These are phyloP conservation scores for Cryptococcus deneoformans DNA, from an alignment of 1,284 basidiomycete genomes.

Conservation along the genomic window DNA sequence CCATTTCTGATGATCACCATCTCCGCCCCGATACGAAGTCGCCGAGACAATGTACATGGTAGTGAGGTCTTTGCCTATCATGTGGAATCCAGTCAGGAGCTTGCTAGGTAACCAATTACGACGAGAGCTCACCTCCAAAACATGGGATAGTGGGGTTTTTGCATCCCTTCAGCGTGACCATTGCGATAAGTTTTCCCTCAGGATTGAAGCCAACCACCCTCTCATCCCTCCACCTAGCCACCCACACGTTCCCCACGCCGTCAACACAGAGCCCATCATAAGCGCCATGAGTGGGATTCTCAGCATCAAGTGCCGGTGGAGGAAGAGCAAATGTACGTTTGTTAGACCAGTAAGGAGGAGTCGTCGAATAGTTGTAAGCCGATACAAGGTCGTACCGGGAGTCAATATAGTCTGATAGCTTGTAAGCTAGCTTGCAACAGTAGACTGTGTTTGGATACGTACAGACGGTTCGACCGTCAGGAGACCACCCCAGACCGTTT, in stretches of 20 bases:
- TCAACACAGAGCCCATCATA: constrained; percentile 49
- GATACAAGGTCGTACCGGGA: constrained; percentile 30
- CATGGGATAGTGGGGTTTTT: constrained; percentile 43
- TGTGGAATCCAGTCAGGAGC: not conserved
- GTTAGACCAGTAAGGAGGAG: constrained; percentile 27
- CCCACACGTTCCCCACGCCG: constrained; percentile 45
- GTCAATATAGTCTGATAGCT: constrained; percentile 44
- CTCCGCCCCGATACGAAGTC: constrained; percentile 23
- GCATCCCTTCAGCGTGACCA: constrained; percentile 26
- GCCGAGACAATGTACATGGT: constrained; percentile 42
- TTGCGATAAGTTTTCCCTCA: constrained; percentile 32
- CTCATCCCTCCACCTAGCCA: constrained; percentile 43
- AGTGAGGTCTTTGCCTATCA: constrained; percentile 24
- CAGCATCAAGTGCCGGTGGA: constrained; percentile 11
- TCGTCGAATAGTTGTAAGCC: constrained; percentile 38
- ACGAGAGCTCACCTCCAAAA: constrained; percentile 35
- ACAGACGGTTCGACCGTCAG: constrained; percentile 45
- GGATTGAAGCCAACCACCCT: constrained; percentile 40
- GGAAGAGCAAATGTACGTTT: constrained; percentile 23
- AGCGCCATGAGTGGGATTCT: constrained; percentile 21
- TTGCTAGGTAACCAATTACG: not conserved
- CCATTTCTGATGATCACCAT: constrained; percentile 25
- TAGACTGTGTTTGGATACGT: not conserved
- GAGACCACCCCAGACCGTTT: constrained; percentile 48
- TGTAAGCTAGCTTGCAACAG: not conserved